A percentile compares a stretch with the other conserved stretches of the same genome.
Evolutionary conservation across 2,329 filamentous ascomycete species (phyloP).

Genomic region (Pyrenochaeta sp.): DNA sequence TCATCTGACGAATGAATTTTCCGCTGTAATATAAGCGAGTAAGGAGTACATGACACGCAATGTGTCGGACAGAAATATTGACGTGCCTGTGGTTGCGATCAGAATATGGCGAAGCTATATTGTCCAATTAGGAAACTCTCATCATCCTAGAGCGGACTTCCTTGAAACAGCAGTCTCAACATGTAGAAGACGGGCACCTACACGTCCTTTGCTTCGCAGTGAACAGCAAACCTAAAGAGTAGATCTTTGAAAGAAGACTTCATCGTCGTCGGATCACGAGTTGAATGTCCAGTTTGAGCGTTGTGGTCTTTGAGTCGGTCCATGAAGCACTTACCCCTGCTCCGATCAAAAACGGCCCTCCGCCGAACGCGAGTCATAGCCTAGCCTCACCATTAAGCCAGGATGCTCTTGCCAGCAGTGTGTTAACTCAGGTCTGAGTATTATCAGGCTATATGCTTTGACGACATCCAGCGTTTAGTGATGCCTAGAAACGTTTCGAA

Average conservation of each 20-base stretch:
- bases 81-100: background rate
- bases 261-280: background rate
- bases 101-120: background rate
- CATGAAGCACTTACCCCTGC: constrained; percentile 7
- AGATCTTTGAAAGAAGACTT: background rate
- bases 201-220: background rate
- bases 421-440: background rate
- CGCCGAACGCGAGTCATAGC: background rate
- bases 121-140: background rate
- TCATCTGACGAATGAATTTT: background rate
- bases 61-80: background rate
- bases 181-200: background rate
- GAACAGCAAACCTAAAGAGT: background rate
- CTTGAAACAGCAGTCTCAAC: background rate
- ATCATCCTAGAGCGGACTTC: background rate
- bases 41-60: background rate
- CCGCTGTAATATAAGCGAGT: background rate
- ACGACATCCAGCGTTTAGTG: background rate
- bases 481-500: background rate
- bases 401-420: background rate
- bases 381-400: background rate
- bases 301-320: constrained; percentile 1
- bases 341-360: constrained; percentile 8
- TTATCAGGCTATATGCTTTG: background rate
- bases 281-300: background rate